A percentile compares a stretch with the other conserved stretches of the same genome.
Conservation (phyloP, 2,329 filamentous ascomycete genomes). For the Nemania sp. region DNA sequence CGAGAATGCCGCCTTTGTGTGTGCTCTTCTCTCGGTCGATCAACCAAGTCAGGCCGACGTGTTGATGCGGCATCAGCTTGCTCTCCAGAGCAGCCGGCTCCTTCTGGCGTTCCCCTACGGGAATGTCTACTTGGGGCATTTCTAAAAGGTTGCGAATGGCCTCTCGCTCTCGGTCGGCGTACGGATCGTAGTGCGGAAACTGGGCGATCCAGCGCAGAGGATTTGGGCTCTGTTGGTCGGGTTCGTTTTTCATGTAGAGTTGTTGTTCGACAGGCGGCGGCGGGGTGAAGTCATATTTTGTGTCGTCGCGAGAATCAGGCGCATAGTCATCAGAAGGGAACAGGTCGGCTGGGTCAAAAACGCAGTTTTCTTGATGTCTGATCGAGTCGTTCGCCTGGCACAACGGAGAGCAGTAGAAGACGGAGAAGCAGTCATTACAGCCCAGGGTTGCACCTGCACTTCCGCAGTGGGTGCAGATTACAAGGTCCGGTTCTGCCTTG, state of each 20-base stretch:
- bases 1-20: constrained; percentile 38
- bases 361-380: not conserved
- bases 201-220: too few species aligned
- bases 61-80: constrained; percentile 37
- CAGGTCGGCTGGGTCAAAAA: too few species aligned
- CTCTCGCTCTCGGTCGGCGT: constrained; percentile 13
- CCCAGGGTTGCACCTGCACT: not conserved
- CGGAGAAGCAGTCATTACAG: not conserved
- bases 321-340: not conserved
- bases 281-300: not conserved
- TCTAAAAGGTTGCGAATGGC: constrained; percentile 27
- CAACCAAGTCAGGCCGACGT: constrained; percentile 39
- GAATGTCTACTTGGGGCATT: constrained; percentile 24
- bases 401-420: not conserved
- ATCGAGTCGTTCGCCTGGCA: not conserved
- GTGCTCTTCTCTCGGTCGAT: constrained; percentile 36
- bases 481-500: not conserved
- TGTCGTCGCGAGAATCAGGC: not conserved
- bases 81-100: constrained; percentile 18
- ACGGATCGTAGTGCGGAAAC: not conserved
- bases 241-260: not conserved
- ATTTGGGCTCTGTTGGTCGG: not conserved
- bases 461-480: not conserved
- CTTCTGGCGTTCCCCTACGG: constrained; percentile 21
- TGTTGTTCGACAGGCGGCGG: not conserved